phyloP scores from a whole-genome alignment of 495 filamentous ascomycete species.

The Xylaria scruposa region DNA sequence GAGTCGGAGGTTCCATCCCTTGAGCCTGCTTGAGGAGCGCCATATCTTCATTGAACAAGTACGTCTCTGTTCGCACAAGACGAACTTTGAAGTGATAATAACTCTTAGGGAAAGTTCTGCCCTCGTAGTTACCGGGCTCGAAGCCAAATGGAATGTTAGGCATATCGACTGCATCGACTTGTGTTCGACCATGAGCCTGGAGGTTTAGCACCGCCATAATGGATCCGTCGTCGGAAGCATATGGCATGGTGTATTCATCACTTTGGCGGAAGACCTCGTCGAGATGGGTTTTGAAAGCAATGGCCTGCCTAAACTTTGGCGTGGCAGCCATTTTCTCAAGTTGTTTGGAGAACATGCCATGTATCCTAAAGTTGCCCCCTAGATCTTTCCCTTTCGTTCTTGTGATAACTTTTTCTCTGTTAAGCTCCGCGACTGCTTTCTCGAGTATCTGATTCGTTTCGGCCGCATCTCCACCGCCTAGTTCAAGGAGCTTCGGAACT shows the following conservation, averaged over 20 bases:
- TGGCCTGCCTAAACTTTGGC: slow-evolving; percentile 59
- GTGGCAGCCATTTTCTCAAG: slow-evolving; percentile 56
- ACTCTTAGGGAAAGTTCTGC: slow-evolving; percentile 70
- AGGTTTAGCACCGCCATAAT: slow-evolving; percentile 75
- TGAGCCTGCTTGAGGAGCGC: slow-evolving; percentile 47
- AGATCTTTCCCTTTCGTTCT: slow-evolving; percentile 61
- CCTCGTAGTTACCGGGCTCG: slow-evolving; percentile 72
- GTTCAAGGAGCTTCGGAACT: slow-evolving; percentile 43
- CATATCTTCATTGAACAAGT: slow-evolving; percentile 65
- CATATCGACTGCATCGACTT: slow-evolving; percentile 60
- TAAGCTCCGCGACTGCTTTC: slow-evolving; percentile 62
- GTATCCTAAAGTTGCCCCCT: slow-evolving; percentile 63
- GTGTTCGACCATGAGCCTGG: slow-evolving; percentile 63
- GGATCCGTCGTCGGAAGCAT: slow-evolving; percentile 66
- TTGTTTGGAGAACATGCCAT: slow-evolving; percentile 59
- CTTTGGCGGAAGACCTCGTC: slow-evolving; percentile 59
- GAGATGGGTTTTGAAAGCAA: slow-evolving; percentile 63
- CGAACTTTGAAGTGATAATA: slow-evolving; percentile 67
- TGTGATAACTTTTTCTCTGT: slow-evolving; percentile 64
- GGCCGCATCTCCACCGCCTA: slow-evolving; percentile 42
- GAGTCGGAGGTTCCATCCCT: slow-evolving; percentile 38
- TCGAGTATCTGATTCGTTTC: slow-evolving; percentile 55
- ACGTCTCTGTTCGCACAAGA: slow-evolving; percentile 62
- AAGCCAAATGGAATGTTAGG: slow-evolving; percentile 76
- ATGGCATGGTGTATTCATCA: slow-evolving; percentile 45